Conservation (phyloP, 306 rosid species). For the Cyclanthera cordifolia region DNA sequence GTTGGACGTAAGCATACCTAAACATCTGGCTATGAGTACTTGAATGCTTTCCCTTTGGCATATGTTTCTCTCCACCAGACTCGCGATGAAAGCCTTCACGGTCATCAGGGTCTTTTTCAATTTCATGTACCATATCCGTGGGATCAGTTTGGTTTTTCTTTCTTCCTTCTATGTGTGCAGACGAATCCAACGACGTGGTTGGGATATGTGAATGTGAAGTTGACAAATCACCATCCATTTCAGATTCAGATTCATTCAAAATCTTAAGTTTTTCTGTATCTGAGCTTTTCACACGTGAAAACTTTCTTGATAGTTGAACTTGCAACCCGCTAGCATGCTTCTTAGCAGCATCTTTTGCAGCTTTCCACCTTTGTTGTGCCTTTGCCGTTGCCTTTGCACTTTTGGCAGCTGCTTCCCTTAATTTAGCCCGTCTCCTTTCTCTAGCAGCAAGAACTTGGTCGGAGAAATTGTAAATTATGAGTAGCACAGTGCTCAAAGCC, state of each 20-base stretch:
- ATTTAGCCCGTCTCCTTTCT: slow-evolving; percentile 71
- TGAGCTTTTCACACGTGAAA: slow-evolving; percentile 39
- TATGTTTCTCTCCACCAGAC: slow-evolving; percentile 21
- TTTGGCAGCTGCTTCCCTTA: slow-evolving; percentile 85
- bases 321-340: slow-evolving; percentile 70
- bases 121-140: slow-evolving; percentile 39
- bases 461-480: slow-evolving; percentile 89
- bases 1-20: slow-evolving; percentile 72
- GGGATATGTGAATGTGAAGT: slow-evolving; percentile 27
- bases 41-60: slow-evolving; percentile 44
- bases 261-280: slow-evolving; percentile 39
- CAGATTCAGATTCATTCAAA: slow-evolving; percentile 31
- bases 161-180: slow-evolving; percentile 27
- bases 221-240: slow-evolving; percentile 22
- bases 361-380: slow-evolving; percentile 70
- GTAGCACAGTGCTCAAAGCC: slow-evolving; percentile 76
- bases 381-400: slow-evolving; percentile 61
- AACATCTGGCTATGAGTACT: slow-evolving; percentile 64
- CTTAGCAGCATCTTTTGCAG: slow-evolving; percentile 71
- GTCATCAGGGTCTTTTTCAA: slow-evolving; percentile 44
- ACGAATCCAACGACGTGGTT: slow-evolving; percentile 24
- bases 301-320: slow-evolving; percentile 63
- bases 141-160: slow-evolving; percentile 29
- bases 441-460: slow-evolving; percentile 85
- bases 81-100: slow-evolving; percentile 29